A percentile compares a stretch with the other conserved stretches of the same genome.
These are phyloP conservation scores for Xylaria arbuscula DNA, from an alignment of 2,329 filamentous ascomycete species.

Conservation along the genomic window DNA sequence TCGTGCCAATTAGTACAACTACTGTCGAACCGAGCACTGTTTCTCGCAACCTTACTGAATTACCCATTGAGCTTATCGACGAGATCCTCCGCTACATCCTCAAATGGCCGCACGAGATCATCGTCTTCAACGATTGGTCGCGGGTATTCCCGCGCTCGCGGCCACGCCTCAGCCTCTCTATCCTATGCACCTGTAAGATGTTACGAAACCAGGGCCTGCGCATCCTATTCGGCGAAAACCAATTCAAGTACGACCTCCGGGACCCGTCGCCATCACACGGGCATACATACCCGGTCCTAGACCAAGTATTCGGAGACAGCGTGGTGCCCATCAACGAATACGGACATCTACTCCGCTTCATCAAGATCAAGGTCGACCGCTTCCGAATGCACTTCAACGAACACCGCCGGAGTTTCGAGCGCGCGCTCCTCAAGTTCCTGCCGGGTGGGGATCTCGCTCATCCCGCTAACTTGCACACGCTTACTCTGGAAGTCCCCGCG, in stretches of 20 bases:
- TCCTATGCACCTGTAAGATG: constrained; percentile 53
- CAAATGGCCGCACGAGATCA: constrained; percentile 47
- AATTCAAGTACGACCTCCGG: constrained; percentile 59
- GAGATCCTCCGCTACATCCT: constrained; percentile 51
- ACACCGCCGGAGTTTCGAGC: constrained; percentile 48
- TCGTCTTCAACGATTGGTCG: constrained; percentile 51
- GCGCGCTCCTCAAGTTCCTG: constrained; percentile 54
- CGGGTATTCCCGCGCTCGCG: constrained; percentile 44
- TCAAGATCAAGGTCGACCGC: constrained; percentile 57
- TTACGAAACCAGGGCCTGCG: constrained; percentile 54
- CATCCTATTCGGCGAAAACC: constrained; percentile 61
- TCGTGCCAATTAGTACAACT: neutral
- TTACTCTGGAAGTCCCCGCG: constrained; percentile 58
- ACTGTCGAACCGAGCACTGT: constrained; percentile 17
- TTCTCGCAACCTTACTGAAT: constrained; percentile 24
- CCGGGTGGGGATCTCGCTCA: constrained; percentile 38
- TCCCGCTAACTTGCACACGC: constrained; percentile 52
- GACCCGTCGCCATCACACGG: constrained; percentile 46
- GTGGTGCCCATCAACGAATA: constrained; percentile 53
- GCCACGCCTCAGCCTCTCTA: constrained; percentile 49
- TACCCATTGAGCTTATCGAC: constrained; percentile 51
- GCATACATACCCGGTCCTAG: constrained; percentile 29
- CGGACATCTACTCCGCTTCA: constrained; percentile 54
- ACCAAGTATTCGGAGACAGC: constrained; percentile 46
- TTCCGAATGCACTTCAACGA: constrained; percentile 51